A percentile compares a stretch with the other conserved stretches of the same genome.
phyloP scores from a whole-genome alignment of 805 yeast species.

The Yamadazyma insecticola region DNA sequence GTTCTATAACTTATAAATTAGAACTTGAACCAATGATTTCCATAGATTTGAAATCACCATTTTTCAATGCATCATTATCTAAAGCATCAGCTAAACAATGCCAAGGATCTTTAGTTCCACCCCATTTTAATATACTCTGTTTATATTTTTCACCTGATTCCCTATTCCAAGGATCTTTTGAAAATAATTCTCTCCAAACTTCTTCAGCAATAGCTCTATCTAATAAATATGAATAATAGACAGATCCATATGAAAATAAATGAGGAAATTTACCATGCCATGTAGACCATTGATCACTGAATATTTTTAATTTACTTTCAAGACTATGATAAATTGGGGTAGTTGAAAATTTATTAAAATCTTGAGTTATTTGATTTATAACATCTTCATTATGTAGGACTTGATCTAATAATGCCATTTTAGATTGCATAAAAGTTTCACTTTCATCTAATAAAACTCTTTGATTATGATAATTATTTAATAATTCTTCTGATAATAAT shows the following conservation, averaged over 20 bases:
- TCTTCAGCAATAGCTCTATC: conserved; percentile 90
- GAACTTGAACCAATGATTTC: conserved; percentile 21
- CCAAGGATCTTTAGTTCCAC: conserved; percentile 92
- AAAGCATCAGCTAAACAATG: conserved; percentile 73
- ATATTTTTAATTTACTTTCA: conserved; percentile 55
- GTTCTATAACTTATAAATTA: no score
- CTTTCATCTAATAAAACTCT: conserved; percentile 54
- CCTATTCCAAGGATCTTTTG: conserved; percentile 62
- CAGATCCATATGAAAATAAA: conserved; percentile 87
- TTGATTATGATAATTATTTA: conserved; percentile 49
- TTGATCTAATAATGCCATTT: conserved; percentile 89
- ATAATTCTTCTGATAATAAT: conserved; percentile 46
- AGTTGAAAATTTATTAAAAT: conserved; percentile 42
- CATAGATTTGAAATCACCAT: conserved; percentile 76
- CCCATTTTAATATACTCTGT: conserved; percentile 77
- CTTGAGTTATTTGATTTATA: conserved; percentile 12
- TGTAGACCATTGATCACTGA: conserved; percentile 64
- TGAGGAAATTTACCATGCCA: conserved; percentile 98
- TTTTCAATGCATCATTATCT: conserved; percentile 52
- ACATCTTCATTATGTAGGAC: conserved; percentile 51
- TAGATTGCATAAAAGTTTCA: conserved; percentile 81
- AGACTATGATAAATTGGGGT: conserved; percentile 60
- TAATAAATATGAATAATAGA: conserved; percentile 85
- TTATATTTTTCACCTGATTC: conserved; percentile 73
- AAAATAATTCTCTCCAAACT: conserved; percentile 74